Evolutionary conservation across 495 filamentous ascomycete genomes (phyloP), one percentile per base, ranked within the genome.

Genomic region (Penicillium paxilli): DNA sequence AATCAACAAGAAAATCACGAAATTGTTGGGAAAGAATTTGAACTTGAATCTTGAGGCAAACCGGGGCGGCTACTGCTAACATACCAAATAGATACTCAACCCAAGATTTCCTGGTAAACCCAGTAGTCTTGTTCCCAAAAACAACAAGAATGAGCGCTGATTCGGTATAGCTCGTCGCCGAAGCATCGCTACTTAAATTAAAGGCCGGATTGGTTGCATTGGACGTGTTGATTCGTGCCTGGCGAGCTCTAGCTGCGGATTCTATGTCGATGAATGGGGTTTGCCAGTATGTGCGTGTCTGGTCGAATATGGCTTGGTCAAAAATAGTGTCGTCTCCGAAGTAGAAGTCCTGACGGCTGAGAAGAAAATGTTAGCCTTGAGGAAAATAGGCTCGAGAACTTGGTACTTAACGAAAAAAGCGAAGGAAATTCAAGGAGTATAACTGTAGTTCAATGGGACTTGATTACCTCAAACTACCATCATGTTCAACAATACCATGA

Each of bases 281-380:
- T 49, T 9, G 12, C 46, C 46, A 49, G 46, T 30, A 19, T 1
- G 32, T 20, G 26, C 17, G 46, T 22, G 46, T 49, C 22, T 49
- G n/a, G 9, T 30, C 26, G 26, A 49, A 49, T 5, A 37, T n/a
- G 7, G 20, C 9, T 11, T 20, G 25, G 19, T 49, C 37, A 19
- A 49, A 49, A 9, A 1, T 17, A 28, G 22, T 26, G 6, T 49
- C 46, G 46, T 49, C 32, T 12, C 25, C 32, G 46, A 37, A 49
- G 10, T 49, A 49, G 30, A 33, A 49, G 12, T 49, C 46, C n/a
- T 35, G 26, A 17, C 28, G 46, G 22, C 46, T 49, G n/a, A 44
- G 11, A 9, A 12, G 33, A 16, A 7, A 7, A 19, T 20, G 8
- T n/a, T n/a, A n/a, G n/a, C n/a, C n/a, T n/a, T n/a, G n/a, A n/a